Conservation (phyloP, 2,329 filamentous ascomycete species). For the Trichoderma sp. region DNA sequence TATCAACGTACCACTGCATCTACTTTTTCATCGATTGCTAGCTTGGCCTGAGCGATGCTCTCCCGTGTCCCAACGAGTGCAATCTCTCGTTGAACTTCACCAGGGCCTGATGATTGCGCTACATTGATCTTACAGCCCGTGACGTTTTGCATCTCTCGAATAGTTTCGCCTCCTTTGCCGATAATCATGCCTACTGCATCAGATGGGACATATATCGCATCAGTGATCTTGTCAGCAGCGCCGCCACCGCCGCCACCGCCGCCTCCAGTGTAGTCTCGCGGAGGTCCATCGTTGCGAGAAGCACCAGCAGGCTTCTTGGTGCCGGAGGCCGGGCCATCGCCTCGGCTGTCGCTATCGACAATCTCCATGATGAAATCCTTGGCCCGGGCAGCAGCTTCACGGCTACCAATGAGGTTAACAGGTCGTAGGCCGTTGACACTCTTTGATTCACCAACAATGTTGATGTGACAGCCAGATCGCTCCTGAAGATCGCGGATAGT, state of each 20-base stretch:
- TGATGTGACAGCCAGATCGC: slow-evolving; percentile 89
- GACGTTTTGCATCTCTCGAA: slow-evolving; percentile 86
- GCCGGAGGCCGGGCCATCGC: slow-evolving; percentile 44
- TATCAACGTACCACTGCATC: slow-evolving; percentile 73
- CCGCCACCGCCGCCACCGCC: slow-evolving; percentile 28
- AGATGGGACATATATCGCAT: slow-evolving; percentile 82
- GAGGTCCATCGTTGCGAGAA: slow-evolving; percentile 37
- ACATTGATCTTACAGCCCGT: slow-evolving; percentile 96
- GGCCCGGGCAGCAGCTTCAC: slow-evolving; percentile 71
- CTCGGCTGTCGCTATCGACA: slow-evolving; percentile 83
- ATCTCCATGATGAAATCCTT: slow-evolving; percentile 92
- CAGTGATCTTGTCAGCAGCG: slow-evolving; percentile 71
- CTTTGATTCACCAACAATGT: slow-evolving; percentile 91
- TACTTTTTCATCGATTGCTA: slow-evolving; percentile 87
- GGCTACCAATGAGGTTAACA: slow-evolving; percentile 84
- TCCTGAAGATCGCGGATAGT: slow-evolving; percentile 92
- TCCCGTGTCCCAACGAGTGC: slow-evolving; percentile 77
- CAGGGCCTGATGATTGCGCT: slow-evolving; percentile 73
- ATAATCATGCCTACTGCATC: slow-evolving; percentile 97
- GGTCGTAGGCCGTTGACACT: slow-evolving; percentile 87
- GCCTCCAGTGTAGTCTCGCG: slow-evolving; percentile 42
- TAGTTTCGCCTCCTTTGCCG: slow-evolving; percentile 90
- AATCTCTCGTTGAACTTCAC: slow-evolving; percentile 82
- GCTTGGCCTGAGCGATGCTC: slow-evolving; percentile 78
- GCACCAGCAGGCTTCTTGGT: slow-evolving; percentile 35